phyloP scores from a whole-genome alignment of 179 eudicot species.

The Beta corolliflora region DNA sequence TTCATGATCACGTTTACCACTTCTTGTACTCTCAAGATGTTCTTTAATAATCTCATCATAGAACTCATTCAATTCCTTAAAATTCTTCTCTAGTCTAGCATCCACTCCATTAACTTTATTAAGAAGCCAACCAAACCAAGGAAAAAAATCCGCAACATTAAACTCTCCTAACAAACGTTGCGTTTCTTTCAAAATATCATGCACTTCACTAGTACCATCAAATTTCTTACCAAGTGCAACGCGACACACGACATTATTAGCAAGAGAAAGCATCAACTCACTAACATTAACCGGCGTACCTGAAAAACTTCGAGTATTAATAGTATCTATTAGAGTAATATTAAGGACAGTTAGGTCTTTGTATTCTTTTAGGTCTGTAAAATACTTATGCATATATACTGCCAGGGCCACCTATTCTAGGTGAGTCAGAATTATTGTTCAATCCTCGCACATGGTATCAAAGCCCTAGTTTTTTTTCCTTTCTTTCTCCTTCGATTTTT shows the following conservation, averaged over 20 bases:
- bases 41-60: conserved; percentile 45
- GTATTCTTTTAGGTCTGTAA: too few relatives aligned
- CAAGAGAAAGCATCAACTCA: conserved; percentile 33
- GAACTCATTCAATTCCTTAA: conserved; percentile 39
- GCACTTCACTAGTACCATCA: conserved; percentile 12
- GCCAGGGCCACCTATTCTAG: too few relatives aligned
- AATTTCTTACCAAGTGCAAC: conserved; percentile 43
- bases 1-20: conserved; percentile 23
- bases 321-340: too few relatives aligned
- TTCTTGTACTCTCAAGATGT: conserved; percentile 29
- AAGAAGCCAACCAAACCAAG: conserved; percentile 51
- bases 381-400: too few relatives aligned
- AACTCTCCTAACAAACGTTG: conserved; percentile 46
- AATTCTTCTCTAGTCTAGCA: conserved; percentile 37
- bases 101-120: conserved; percentile 56
- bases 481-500: too few relatives aligned
- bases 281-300: conserved; percentile 39
- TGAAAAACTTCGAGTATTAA: not conserved
- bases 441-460: too few relatives aligned
- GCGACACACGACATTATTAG: conserved; percentile 49
- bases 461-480: too few relatives aligned
- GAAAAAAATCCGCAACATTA: conserved; percentile 55
- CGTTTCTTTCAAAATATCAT: conserved; percentile 32
- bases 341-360: too few relatives aligned
- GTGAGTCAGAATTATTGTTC: too few relatives aligned